Conservation (phyloP, 208 protist species). For the Trypanosoma cruzi region DNA sequence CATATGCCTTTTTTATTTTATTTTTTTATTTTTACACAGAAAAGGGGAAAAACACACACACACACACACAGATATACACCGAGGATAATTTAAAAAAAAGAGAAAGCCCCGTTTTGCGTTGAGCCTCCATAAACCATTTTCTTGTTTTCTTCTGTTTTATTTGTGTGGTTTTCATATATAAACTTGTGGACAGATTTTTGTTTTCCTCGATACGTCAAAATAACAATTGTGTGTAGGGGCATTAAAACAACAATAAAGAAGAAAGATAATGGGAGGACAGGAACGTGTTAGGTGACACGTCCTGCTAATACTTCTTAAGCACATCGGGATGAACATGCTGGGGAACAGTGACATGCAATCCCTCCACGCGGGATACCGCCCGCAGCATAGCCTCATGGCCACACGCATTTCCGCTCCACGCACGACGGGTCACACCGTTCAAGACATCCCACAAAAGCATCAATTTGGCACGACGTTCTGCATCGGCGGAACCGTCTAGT, state of each 20-base stretch:
- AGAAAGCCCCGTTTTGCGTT: too few relatives aligned
- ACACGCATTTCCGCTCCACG: conserved; percentile 83
- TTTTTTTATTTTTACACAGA: not conserved
- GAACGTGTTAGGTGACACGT: too few relatives aligned
- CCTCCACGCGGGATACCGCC: conserved; percentile 61
- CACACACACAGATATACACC: not conserved
- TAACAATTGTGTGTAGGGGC: not conserved
- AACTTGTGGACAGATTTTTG: not conserved
- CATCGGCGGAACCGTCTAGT: conserved; percentile 71
- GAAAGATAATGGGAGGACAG: conserved; percentile 2
- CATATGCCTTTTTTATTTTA: too few relatives aligned
- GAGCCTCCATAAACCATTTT: too few relatives aligned
- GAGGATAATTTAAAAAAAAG: too few relatives aligned
- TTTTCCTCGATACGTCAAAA: too few relatives aligned
- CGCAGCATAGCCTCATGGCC: conserved; percentile 55
- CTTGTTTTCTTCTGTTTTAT: too few relatives aligned
- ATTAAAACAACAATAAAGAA: conserved; percentile 1
- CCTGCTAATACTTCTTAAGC: conserved; percentile 23
- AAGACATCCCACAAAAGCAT: conserved; percentile 93
- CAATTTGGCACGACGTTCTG: conserved; percentile 32
- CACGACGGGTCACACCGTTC: conserved; percentile 79
- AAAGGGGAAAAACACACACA: too few relatives aligned
- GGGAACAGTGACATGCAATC: conserved; percentile 57
- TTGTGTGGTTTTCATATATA: not conserved
- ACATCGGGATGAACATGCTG: conserved; percentile 7